Conservation (phyloP, 495 filamentous ascomycete genomes). For the Amorphotheca resinae region DNA sequence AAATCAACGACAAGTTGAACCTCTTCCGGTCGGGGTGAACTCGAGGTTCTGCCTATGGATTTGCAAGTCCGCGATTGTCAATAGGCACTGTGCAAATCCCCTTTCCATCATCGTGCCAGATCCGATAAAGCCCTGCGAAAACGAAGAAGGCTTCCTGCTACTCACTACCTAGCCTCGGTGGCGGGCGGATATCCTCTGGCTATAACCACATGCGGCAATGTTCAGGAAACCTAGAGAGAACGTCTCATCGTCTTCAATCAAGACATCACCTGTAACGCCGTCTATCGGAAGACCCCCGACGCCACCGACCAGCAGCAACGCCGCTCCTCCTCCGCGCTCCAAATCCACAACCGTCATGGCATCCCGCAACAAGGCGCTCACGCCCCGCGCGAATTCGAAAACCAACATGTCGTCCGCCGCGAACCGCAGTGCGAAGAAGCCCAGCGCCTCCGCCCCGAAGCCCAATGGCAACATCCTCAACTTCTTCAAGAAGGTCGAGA, state of each 20-base stretch:
- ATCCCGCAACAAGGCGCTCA: constrained; percentile 19
- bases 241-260: constrained; percentile 7
- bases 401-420: constrained; percentile 2
- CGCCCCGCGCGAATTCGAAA: constrained; percentile 18
- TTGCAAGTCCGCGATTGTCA: too few relatives aligned
- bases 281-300: constrained; percentile 32
- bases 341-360: constrained; percentile 14
- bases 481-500: constrained; percentile 68
- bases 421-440: constrained; percentile 11
- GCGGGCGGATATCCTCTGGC: too few relatives aligned
- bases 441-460: constrained; percentile 10
- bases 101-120: too few relatives aligned
- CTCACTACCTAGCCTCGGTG: too few relatives aligned
- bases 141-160: too few relatives aligned
- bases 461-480: constrained; percentile 62
- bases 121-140: too few relatives aligned
- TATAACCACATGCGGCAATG: too few relatives aligned
- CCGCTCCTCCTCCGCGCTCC: too few relatives aligned
- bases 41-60: too few relatives aligned
- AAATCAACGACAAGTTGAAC: too few relatives aligned
- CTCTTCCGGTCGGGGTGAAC: too few relatives aligned
- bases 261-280: constrained; percentile 18
- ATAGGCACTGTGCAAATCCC: too few relatives aligned
- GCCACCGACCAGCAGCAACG: constrained; percentile 22
- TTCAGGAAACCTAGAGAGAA: constrained; percentile 33